phyloP scores from a whole-genome alignment of 768 basidiomycete genomes.

The Hirschioporus abietinus region DNA sequence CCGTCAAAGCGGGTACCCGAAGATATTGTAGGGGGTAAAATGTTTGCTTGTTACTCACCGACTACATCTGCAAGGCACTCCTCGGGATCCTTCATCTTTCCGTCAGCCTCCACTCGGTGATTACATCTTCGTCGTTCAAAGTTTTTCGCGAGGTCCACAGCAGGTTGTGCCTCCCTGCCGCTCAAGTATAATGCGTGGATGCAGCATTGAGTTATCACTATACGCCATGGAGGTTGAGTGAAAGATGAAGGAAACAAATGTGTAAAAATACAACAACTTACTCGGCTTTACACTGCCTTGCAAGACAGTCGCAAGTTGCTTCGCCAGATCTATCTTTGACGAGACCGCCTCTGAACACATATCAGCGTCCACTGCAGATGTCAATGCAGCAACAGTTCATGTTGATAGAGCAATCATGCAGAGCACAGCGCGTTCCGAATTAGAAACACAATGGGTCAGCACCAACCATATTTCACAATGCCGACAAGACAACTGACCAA shows the following conservation, averaged over 20 bases:
- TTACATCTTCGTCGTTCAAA: conserved; percentile 96
- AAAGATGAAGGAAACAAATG: not conserved
- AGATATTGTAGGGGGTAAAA: not conserved
- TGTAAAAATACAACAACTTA: conserved; percentile 38
- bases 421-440: conserved; percentile 9
- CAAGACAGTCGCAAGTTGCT: conserved; percentile 69
- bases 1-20: not conserved
- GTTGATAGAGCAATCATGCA: conserved; percentile 1
- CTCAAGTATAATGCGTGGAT: conserved; percentile 90
- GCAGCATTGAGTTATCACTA: conserved; percentile 99
- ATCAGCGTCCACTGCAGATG: conserved; percentile 68
- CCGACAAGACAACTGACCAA: conserved; percentile 47
- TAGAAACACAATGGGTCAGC: not conserved
- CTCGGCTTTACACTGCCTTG: conserved; percentile 91
- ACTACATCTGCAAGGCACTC: conserved; percentile 81
- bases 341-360: conserved; percentile 68
- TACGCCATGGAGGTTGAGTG: conserved; percentile 23
- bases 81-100: conserved; percentile 31
- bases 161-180: conserved; percentile 65
- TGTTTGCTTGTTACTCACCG: conserved; percentile 42
- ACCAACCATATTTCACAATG: not conserved
- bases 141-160: conserved; percentile 84
- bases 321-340: conserved; percentile 69
- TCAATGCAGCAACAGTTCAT: not conserved
- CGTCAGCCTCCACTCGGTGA: conserved; percentile 80